Percentiles rank a stretch among this genome's conserved stretches.
Evolutionary conservation across 2,329 filamentous ascomycete genomes (phyloP).

Genomic region (Stemphylium beticola): DNA sequence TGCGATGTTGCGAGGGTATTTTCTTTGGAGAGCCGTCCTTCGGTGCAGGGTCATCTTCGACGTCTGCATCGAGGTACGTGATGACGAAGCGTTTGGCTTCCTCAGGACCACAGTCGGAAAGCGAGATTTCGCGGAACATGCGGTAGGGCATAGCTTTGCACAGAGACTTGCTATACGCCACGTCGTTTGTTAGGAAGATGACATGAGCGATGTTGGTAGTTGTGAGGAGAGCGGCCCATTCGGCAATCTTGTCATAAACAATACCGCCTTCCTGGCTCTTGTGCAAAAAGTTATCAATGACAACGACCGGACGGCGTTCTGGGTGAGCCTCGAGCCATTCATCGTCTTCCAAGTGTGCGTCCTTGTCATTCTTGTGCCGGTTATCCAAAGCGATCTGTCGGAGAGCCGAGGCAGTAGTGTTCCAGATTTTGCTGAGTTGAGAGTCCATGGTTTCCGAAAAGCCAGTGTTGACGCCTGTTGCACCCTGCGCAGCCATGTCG

Average conservation of each 20-base stretch:
- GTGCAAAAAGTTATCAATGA: constrained; percentile 91
- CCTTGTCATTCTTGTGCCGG: constrained; percentile 74
- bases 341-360: constrained; percentile 75
- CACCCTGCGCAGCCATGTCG: constrained; percentile 90
- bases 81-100: constrained; percentile 92
- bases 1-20: constrained; percentile 55
- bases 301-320: constrained; percentile 79
- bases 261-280: constrained; percentile 63
- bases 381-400: constrained; percentile 75
- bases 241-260: constrained; percentile 65
- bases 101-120: constrained; percentile 83
- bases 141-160: constrained; percentile 88
- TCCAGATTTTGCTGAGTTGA: constrained; percentile 86
- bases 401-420: constrained; percentile 79
- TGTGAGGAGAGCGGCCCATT: constrained; percentile 86
- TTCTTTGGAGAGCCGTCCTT: constrained; percentile 49
- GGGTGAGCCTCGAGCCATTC: constrained; percentile 91
- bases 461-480: constrained; percentile 90
- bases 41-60: constrained; percentile 49
- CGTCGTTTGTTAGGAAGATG: constrained; percentile 89
- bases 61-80: constrained; percentile 70
- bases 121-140: constrained; percentile 82
- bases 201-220: constrained; percentile 91
- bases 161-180: constrained; percentile 85
- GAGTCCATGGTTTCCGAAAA: constrained; percentile 93